A percentile compares a stretch with the other conserved stretches of the same genome.
Conservation (phyloP, 805 yeast genomes). For the Wilhelminamyces savonicus region DNA sequence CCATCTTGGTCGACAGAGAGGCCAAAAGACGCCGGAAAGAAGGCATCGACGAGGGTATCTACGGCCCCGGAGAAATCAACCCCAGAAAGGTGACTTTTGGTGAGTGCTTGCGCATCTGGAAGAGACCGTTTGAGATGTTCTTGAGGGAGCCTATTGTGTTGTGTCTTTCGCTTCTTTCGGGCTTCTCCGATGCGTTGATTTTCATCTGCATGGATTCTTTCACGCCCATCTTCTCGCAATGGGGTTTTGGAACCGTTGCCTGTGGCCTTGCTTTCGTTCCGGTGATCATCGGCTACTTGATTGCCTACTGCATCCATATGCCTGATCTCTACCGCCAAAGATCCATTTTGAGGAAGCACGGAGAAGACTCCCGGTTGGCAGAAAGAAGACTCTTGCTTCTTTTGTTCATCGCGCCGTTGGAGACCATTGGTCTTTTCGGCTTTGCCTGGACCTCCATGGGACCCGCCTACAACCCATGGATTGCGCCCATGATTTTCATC, state of each 20-base stretch:
- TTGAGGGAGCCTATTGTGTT: slow-evolving; percentile 7
- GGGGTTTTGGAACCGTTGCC: slow-evolving; percentile 4
- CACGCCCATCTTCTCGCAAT: slow-evolving; percentile 6
- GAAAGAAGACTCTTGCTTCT: slow-evolving; percentile 25
- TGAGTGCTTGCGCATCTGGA: slow-evolving; percentile 25
- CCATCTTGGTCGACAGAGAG: slow-evolving; percentile 27
- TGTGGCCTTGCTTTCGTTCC: slow-evolving; percentile 6
- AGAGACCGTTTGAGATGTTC: slow-evolving; percentile 13
- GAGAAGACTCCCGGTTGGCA: slow-evolving; percentile 20
- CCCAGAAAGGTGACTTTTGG: slow-evolving; percentile 11
- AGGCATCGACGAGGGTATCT: slow-evolving; percentile 26
- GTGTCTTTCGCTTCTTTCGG: slow-evolving; percentile 22
- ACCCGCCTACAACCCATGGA: slow-evolving; percentile 32
- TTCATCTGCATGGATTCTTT: slow-evolving; percentile 8
- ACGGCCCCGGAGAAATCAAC: slow-evolving; percentile 28
- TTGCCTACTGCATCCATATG: slow-evolving; percentile 28
- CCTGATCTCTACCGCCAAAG: slow-evolving; percentile 28
- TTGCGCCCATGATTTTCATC: slow-evolving; percentile 34
- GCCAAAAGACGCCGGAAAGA: slow-evolving; percentile 28
- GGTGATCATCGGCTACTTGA: slow-evolving; percentile 15
- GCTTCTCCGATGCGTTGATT: slow-evolving; percentile 9
- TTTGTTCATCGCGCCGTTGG: slow-evolving; percentile 31
- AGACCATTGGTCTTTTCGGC: slow-evolving; percentile 33
- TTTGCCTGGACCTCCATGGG: slow-evolving; percentile 39
- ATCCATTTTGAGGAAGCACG: slow-evolving; percentile 12